These are phyloP conservation scores for Starmerella roubikii DNA, from an alignment of 805 yeast species.

Conservation along the genomic window DNA sequence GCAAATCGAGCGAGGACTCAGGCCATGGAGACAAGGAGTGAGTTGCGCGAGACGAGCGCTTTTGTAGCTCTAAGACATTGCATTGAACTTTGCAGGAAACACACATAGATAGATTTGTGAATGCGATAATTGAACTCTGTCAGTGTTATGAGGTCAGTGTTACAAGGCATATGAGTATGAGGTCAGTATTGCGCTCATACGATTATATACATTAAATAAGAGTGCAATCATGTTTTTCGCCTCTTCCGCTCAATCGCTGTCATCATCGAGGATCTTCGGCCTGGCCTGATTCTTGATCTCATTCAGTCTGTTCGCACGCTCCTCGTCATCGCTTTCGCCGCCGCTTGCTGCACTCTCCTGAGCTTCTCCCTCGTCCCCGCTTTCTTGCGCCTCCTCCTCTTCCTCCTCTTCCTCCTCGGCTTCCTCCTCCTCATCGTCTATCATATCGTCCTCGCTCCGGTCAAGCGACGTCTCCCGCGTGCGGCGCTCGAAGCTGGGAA, in stretches of 20 bases:
- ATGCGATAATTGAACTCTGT: too few species aligned
- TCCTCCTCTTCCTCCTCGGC: constrained; percentile 11
- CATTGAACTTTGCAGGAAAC: too few species aligned
- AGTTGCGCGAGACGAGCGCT: too few species aligned
- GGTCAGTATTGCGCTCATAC: too few species aligned
- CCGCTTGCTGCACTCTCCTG: constrained; percentile 18
- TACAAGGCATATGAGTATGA: too few species aligned
- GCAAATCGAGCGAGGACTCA: too few species aligned
- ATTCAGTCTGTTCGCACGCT: constrained; percentile 10
- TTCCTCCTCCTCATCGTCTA: constrained; percentile 10
- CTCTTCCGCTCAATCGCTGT: constrained; percentile 15
- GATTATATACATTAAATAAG: too few species aligned
- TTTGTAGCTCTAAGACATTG: too few species aligned
- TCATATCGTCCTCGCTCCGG: constrained; percentile 15
- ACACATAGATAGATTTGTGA: too few species aligned
- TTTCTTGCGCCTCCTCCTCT: constrained; percentile 7
- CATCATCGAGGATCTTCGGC: constrained; percentile 16
- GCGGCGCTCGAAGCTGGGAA: constrained; percentile 1
- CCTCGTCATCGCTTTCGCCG: constrained; percentile 20
- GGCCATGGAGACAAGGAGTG: too few species aligned
- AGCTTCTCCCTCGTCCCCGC: constrained; percentile 16
- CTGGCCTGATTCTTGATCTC: constrained; percentile 11
- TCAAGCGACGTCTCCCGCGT: constrained; percentile 21
- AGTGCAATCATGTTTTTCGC: too few species aligned
- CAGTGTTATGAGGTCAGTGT: too few species aligned